A percentile compares a stretch with the other conserved stretches of the same genome.
These are phyloP conservation scores for Dichomitus squalens DNA, from an alignment of 1,284 basidiomycete species.

Conservation along the genomic window DNA sequence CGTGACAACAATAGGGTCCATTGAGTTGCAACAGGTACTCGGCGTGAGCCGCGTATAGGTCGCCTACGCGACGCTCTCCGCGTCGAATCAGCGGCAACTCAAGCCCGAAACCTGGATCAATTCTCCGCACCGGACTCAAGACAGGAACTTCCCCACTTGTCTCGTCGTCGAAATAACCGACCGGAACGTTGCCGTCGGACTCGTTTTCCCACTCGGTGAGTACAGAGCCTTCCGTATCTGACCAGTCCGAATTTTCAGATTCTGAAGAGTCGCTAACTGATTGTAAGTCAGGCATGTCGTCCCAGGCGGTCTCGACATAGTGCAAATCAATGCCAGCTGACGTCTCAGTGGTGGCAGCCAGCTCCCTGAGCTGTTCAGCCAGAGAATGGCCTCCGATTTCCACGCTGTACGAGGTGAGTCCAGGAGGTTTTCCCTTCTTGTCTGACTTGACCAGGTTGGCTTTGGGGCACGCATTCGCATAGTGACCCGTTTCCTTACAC, in stretches of 20 bases:
- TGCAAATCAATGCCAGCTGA: too few species aligned
- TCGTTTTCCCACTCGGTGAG: too few species aligned
- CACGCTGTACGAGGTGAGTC: conserved; percentile 3
- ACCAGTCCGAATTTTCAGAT: not conserved
- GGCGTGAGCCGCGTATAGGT: not conserved
- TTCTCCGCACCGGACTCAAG: not conserved
- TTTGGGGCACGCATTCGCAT: conserved; percentile 13
- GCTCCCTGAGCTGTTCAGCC: not conserved
- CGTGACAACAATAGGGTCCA: conserved; percentile 2
- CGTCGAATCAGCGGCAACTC: not conserved
- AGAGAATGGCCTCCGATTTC: not conserved
- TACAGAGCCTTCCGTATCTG: not conserved
- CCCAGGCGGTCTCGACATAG: not conserved
- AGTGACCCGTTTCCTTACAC: conserved; percentile 17
- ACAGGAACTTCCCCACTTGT: not conserved
- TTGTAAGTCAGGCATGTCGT: not conserved
- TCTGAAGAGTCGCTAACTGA: not conserved
- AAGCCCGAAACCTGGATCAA: not conserved
- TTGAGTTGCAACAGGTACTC: not conserved
- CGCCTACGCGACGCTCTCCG: too few species aligned
- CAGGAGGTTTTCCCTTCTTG: conserved; percentile 13
- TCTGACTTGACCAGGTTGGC: conserved; percentile 4
- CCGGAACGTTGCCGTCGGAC: not conserved
- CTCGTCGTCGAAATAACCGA: not conserved
- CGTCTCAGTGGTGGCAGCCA: not conserved